These are phyloP conservation scores for Peronospora farinosa DNA, from an alignment of 352 stramenopile genomes.

Conservation along the genomic window DNA sequence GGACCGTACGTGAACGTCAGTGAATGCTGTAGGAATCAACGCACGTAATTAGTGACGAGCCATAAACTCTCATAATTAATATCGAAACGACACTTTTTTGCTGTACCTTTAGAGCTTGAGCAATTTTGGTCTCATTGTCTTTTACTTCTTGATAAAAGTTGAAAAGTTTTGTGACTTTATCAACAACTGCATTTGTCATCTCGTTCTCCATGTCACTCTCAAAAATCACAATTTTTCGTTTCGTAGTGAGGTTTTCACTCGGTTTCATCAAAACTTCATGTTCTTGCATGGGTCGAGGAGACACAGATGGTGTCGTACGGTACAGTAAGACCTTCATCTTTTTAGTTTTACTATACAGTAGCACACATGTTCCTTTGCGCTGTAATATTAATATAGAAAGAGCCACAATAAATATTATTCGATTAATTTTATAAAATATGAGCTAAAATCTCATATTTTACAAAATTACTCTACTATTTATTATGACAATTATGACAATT, in stretches of 20 bases:
- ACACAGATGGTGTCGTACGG: conserved; percentile 44
- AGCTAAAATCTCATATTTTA: conserved; percentile 1
- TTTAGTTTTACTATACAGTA: conserved; percentile 51
- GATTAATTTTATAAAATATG: no score
- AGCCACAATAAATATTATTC: no score
- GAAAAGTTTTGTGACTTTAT: conserved; percentile 36
- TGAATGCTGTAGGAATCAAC: conserved; percentile 32
- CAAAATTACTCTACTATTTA: not conserved
- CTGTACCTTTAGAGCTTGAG: conserved; percentile 52
- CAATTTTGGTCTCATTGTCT: conserved; percentile 43
- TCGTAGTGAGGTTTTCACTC: conserved; percentile 11
- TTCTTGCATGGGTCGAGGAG: conserved; percentile 29
- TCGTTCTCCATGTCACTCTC: conserved; percentile 52
- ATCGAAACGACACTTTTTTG: not conserved
- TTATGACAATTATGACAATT: no score
- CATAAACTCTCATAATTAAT: conserved; percentile 1
- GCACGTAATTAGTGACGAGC: conserved; percentile 1
- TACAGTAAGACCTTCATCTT: conserved; percentile 75
- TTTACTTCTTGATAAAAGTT: conserved; percentile 30
- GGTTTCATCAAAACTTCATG: conserved; percentile 23
- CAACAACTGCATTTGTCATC: conserved; percentile 35
- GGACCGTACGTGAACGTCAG: conserved; percentile 55
- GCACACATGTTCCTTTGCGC: conserved; percentile 59
- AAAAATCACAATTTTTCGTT: conserved; percentile 45
- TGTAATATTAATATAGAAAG: conserved; percentile 15